A percentile compares a stretch with the other conserved stretches of the same genome.
phyloP scores from a whole-genome alignment of 1,139 yeast genomes.

The Taphrina betulina region DNA sequence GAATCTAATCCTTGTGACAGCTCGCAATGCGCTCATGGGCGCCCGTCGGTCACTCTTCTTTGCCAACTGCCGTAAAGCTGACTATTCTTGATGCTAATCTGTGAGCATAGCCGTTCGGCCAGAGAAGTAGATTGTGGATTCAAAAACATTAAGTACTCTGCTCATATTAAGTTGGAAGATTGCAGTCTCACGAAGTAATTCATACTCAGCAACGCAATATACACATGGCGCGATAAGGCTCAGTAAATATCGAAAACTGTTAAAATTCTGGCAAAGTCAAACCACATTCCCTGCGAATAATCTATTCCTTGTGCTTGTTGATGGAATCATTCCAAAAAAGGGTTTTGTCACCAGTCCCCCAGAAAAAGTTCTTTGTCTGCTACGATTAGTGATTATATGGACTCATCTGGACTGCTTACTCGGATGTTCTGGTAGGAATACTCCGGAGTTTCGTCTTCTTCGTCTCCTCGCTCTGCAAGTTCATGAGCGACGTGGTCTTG shows the following conservation, averaged over 20 bases:
- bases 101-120: no score
- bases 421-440: constrained; percentile 90
- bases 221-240: no score
- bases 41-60: neutral
- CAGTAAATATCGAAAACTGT: no score
- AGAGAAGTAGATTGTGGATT: no score
- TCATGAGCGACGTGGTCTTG: constrained; percentile 85
- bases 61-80: neutral
- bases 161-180: no score
- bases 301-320: constrained; percentile 64
- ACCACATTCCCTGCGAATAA: no score
- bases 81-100: no score
- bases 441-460: constrained; percentile 48
- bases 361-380: constrained; percentile 32
- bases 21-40: constrained; percentile 13
- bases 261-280: neutral
- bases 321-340: constrained; percentile 91
- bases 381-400: neutral
- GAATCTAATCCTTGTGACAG: no score
- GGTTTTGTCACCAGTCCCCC: constrained; percentile 99
- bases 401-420: constrained; percentile 46
- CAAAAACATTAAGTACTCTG: no score
- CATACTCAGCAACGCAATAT: no score
- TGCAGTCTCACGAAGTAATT: no score
- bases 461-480: constrained; percentile 51